phyloP scores from a whole-genome alignment of 1,284 basidiomycete genomes.

The Pterula multifida region DNA sequence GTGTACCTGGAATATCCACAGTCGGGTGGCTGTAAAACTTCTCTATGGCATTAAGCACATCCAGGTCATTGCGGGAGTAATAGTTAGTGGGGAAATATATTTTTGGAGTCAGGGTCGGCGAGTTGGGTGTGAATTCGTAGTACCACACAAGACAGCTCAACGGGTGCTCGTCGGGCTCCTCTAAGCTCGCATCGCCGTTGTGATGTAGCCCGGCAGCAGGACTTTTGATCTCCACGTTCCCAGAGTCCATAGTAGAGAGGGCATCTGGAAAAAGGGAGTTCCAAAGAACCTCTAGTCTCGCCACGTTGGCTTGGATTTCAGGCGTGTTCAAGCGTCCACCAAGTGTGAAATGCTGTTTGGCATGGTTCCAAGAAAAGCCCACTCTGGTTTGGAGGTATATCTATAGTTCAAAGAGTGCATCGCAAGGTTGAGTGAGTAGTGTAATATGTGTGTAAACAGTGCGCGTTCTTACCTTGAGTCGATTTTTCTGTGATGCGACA shows the following conservation, averaged over 20 bases:
- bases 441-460: too few relatives aligned
- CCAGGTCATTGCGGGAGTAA: conserved; percentile 16
- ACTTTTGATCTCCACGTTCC: background rate
- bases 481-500: background rate
- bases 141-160: conserved; percentile 18
- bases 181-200: background rate
- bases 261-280: conserved; percentile 18
- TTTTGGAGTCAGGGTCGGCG: conserved; percentile 17
- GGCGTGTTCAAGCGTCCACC: conserved; percentile 16
- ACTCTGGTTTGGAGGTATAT: conserved; percentile 17
- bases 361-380: conserved; percentile 18
- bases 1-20: conserved; percentile 2
- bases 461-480: conserved; percentile 10
- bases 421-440: background rate
- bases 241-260: conserved; percentile 8
- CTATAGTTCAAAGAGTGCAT: conserved; percentile 4
- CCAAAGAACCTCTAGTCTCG: conserved; percentile 16
- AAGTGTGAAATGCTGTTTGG: conserved; percentile 15
- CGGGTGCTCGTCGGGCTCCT: conserved; percentile 11
- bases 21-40: conserved; percentile 13
- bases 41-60: conserved; percentile 17
- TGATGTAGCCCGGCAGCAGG: background rate
- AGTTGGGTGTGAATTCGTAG: conserved; percentile 17
- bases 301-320: conserved; percentile 10
- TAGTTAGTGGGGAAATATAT: conserved; percentile 19